Conservation (phyloP, 73 alveolate genomes). For the Durusdinium trenchii region DNA sequence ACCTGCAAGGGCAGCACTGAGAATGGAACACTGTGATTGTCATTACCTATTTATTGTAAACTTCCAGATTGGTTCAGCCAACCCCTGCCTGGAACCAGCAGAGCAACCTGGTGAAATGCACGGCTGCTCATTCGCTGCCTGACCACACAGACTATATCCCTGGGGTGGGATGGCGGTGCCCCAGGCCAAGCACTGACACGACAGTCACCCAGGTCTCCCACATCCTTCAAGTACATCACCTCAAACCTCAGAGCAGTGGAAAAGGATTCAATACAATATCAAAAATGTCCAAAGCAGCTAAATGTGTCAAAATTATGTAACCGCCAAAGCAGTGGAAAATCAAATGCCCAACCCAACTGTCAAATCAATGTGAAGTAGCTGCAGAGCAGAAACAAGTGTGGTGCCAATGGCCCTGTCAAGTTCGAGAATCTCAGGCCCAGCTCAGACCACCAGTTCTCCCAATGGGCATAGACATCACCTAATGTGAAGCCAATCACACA, state of each 20-base stretch:
- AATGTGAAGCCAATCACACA: not conserved
- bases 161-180: not conserved
- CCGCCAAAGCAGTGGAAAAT: not conserved
- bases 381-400: not conserved
- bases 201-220: not conserved
- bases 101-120: not conserved
- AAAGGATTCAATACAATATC: not conserved
- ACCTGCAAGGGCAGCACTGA: not conserved
- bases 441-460: constrained; percentile 30
- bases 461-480: constrained; percentile 11
- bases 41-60: not conserved
- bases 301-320: not conserved
- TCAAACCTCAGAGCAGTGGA: not conserved
- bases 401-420: constrained; percentile 2
- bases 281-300: not conserved
- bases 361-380: not conserved
- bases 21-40: not conserved
- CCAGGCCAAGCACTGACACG: constrained; percentile 9
- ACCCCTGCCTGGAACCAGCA: constrained; percentile 5
- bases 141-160: not conserved
- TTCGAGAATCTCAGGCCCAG: not conserved
- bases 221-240: not conserved
- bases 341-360: not conserved
- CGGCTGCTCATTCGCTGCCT: not conserved
- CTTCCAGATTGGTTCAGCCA: too few species aligned